Percentiles rank a stretch among this genome's conserved stretches.
Evolutionary conservation across 2,329 filamentous ascomycete species (phyloP).

Genomic region (Ilyonectria destructans): DNA sequence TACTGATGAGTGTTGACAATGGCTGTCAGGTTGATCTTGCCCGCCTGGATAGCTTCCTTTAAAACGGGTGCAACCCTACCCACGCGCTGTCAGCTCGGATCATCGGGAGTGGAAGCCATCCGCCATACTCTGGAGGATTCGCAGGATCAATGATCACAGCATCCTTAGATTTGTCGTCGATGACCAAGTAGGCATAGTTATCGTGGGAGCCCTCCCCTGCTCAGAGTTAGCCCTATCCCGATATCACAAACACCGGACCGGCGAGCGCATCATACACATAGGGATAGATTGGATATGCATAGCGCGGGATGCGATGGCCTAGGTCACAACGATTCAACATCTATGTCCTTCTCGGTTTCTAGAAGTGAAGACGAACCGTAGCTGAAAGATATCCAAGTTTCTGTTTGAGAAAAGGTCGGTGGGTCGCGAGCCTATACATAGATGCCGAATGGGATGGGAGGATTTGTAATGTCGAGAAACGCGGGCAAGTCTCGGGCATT

Average conservation of each 20-base stretch:
- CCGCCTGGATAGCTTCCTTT: slow-evolving; percentile 79
- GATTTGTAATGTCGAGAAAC: slow-evolving; percentile 46
- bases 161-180: slow-evolving; percentile 85
- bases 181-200: slow-evolving; percentile 89
- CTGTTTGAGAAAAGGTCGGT: slow-evolving; percentile 54
- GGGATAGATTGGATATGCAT: slow-evolving; percentile 94
- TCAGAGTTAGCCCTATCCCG: slow-evolving; percentile 28
- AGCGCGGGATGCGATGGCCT: slow-evolving; percentile 46
- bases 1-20: slow-evolving; percentile 99
- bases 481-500: slow-evolving; percentile 27
- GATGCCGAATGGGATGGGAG: slow-evolving; percentile 43
- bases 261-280: slow-evolving; percentile 78
- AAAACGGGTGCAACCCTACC: slow-evolving; percentile 75
- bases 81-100: slow-evolving; percentile 24
- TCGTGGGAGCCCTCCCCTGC: slow-evolving; percentile 83
- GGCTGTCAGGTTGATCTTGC: slow-evolving; percentile 85
- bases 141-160: slow-evolving; percentile 87
- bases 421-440: slow-evolving; percentile 63
- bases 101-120: neutral
- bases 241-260: no score
- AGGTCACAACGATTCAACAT: slow-evolving; percentile 32
- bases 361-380: slow-evolving; percentile 39
- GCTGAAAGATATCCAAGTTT: slow-evolving; percentile 49
- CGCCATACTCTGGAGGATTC: slow-evolving; percentile 80
- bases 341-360: neutral